A percentile compares a stretch with the other conserved stretches of the same genome.
Conservation (phyloP, 768 basidiomycete genomes). For the Kwoniella botswanensis region DNA sequence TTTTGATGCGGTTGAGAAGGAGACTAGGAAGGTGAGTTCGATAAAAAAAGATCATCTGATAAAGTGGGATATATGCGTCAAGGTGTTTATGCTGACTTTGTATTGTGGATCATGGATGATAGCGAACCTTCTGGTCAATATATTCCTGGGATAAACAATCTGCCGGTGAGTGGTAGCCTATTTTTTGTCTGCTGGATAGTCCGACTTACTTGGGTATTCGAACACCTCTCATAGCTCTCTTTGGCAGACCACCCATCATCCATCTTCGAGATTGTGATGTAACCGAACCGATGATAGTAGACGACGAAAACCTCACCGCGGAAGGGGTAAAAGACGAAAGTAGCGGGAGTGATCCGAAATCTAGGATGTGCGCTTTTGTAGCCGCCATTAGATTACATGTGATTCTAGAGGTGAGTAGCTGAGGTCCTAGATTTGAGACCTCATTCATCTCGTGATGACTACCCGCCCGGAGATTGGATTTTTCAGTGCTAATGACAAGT, state of each 20-base stretch:
- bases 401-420: slow-evolving; percentile 68
- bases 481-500: too few relatives aligned
- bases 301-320: slow-evolving; percentile 84
- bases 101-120: background rate
- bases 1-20: slow-evolving; percentile 87
- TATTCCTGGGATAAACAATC: slow-evolving; percentile 97
- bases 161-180: slow-evolving; percentile 64
- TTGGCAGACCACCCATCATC: slow-evolving; percentile 85
- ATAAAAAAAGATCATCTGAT: background rate
- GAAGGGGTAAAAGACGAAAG: slow-evolving; percentile 71
- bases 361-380: slow-evolving; percentile 81
- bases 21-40: slow-evolving; percentile 71
- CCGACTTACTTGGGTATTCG: too few relatives aligned
- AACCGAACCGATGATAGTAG: slow-evolving; percentile 80
- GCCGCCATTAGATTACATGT: slow-evolving; percentile 77
- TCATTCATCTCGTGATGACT: background rate
- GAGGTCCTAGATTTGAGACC: background rate
- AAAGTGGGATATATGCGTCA: background rate
- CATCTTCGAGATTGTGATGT: slow-evolving; percentile 88
- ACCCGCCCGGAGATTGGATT: too few relatives aligned
- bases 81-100: too few relatives aligned
- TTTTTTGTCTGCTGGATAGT: too few relatives aligned
- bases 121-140: slow-evolving; percentile 92
- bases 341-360: slow-evolving; percentile 71
- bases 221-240: slow-evolving; percentile 55